A percentile compares a stretch with the other conserved stretches of the same genome.
Evolutionary conservation across 768 basidiomycete species (phyloP).

Genomic region (Clitopilus passeckerianus): DNA sequence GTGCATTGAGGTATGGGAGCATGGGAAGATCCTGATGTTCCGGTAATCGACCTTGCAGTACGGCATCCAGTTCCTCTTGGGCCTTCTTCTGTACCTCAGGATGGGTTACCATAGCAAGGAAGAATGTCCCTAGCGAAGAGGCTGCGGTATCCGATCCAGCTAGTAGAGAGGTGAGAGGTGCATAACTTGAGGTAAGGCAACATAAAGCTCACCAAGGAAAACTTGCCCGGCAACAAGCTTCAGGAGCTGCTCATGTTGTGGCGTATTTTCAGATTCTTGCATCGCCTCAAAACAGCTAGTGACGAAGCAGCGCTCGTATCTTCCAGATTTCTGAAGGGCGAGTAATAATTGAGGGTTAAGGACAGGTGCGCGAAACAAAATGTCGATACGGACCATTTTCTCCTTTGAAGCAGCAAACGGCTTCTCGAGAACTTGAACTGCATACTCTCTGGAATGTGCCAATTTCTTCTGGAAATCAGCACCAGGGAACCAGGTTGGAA

Average conservation of each 20-base stretch:
- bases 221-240: neutral
- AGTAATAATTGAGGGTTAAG: neutral
- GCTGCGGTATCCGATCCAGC: slow-evolving; percentile 24
- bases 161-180: neutral
- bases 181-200: neutral
- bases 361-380: neutral
- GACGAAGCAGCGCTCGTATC: neutral
- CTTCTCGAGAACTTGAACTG: slow-evolving; percentile 10
- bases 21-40: slow-evolving; percentile 35
- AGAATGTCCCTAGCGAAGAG: slow-evolving; percentile 41
- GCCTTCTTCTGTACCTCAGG: slow-evolving; percentile 43
- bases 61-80: slow-evolving; percentile 47
- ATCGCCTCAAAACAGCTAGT: neutral
- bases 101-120: slow-evolving; percentile 49
- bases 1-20: slow-evolving; percentile 42
- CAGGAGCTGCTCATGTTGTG: neutral
- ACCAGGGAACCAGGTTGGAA: slow-evolving; percentile 33
- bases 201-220: neutral
- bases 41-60: slow-evolving; percentile 42
- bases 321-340: neutral
- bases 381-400: slow-evolving; percentile 12
- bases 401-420: slow-evolving; percentile 17
- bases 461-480: slow-evolving; percentile 18
- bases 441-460: slow-evolving; percentile 2
- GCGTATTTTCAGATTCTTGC: neutral